Percentiles rank a stretch among this genome's conserved stretches.
phyloP scores from a whole-genome alignment of 306 rosid genomes.

The Glycine tomentella region DNA sequence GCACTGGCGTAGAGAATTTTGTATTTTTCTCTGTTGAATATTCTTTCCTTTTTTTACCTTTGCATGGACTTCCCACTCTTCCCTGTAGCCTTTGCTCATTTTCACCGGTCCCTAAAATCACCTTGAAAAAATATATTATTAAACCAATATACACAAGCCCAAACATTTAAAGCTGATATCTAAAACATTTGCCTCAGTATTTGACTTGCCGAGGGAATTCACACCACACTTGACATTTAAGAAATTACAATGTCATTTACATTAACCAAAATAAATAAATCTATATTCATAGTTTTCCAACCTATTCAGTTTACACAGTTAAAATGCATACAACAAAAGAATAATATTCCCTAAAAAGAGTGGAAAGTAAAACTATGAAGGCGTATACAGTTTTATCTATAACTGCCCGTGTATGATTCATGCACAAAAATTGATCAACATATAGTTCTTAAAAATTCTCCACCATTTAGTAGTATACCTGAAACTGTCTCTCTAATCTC shows the following conservation, averaged over 20 bases:
- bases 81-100: not conserved
- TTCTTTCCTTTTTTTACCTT: too few relatives aligned
- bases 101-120: not conserved
- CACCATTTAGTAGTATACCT: not conserved
- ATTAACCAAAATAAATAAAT: too few relatives aligned
- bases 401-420: not conserved
- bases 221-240: too few relatives aligned
- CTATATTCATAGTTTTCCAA: not conserved
- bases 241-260: too few relatives aligned
- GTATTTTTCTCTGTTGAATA: too few relatives aligned
- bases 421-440: not conserved
- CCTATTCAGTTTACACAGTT: not conserved
- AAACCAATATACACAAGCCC: too few relatives aligned
- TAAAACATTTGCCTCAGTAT: too few relatives aligned
- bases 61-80: too few relatives aligned
- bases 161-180: too few relatives aligned
- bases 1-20: too few relatives aligned
- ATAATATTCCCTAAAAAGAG: slow-evolving; percentile 1
- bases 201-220: too few relatives aligned
- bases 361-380: slow-evolving; percentile 36
- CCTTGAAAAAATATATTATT: not conserved
- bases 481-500: slow-evolving; percentile 30
- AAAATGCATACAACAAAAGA: slow-evolving; percentile 15
- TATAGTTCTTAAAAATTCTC: not conserved
- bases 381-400: slow-evolving; percentile 13